Evolutionary conservation across 805 yeast genomes (phyloP).

Genomic region (Suhomyces pyralidae): DNA sequence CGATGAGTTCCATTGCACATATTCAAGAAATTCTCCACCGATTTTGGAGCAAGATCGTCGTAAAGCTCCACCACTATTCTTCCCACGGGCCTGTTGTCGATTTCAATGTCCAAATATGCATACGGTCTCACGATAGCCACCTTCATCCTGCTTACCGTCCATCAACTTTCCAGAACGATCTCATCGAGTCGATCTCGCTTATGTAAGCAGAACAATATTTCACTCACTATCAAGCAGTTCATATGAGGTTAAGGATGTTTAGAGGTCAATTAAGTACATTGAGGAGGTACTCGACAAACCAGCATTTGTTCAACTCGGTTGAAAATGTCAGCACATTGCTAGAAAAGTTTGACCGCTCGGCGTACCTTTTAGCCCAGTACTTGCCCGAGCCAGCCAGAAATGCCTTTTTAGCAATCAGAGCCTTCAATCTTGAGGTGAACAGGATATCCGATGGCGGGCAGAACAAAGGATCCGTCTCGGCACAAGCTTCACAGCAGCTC

Average conservation of each 20-base stretch:
- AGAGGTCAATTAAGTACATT: neutral
- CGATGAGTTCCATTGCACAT: constrained; percentile 36
- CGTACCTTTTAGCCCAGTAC: constrained; percentile 64
- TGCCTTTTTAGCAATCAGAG: constrained; percentile 60
- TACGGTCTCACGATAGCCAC: constrained; percentile 26
- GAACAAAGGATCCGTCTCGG: constrained; percentile 20
- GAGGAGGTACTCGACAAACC: constrained; percentile 1
- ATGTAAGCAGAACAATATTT: neutral
- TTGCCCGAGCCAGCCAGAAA: constrained; percentile 63
- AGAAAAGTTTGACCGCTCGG: constrained; percentile 55
- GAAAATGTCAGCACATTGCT: constrained; percentile 47
- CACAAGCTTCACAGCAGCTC: constrained; percentile 29
- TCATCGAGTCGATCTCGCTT: neutral
- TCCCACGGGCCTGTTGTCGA: constrained; percentile 45
- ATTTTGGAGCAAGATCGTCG: constrained; percentile 52
- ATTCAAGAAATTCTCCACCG: constrained; percentile 48
- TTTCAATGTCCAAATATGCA: constrained; percentile 52
- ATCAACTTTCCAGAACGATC: neutral
- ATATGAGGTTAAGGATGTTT: neutral
- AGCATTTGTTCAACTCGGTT: constrained; percentile 30
- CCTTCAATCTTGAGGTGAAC: constrained; percentile 63
- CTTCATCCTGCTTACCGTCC: constrained; percentile 21
- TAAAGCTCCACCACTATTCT: constrained; percentile 59
- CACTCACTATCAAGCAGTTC: neutral
- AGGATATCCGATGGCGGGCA: constrained; percentile 39